Evolutionary conservation across 768 basidiomycete species (phyloP).

Genomic region (Termitomyces sp.): DNA sequence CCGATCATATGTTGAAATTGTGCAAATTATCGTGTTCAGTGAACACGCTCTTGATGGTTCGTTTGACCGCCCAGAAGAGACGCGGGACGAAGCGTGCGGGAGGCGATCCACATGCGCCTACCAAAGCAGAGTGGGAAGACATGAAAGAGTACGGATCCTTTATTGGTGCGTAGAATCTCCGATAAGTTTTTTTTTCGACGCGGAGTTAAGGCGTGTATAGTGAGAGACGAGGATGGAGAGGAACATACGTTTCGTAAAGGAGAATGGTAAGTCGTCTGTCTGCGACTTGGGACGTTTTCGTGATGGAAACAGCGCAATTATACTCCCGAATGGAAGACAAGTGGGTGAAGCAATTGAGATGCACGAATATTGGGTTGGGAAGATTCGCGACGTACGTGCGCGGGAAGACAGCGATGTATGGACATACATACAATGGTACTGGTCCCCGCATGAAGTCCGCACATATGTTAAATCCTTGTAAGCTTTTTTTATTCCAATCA

Average conservation of each 20-base stretch:
- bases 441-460: slow-evolving; percentile 45
- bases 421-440: slow-evolving; percentile 54
- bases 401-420: slow-evolving; percentile 31
- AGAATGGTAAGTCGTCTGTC: slow-evolving; percentile 30
- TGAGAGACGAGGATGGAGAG: slow-evolving; percentile 26
- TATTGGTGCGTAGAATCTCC: slow-evolving; percentile 17
- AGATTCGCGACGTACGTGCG: slow-evolving; percentile 43
- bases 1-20: not conserved
- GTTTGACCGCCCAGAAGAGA: slow-evolving; percentile 11
- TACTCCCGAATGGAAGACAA: slow-evolving; percentile 33
- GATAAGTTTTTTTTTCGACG: not conserved
- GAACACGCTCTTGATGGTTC: not conserved
- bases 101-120: slow-evolving; percentile 13
- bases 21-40: not conserved
- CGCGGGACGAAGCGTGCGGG: not conserved
- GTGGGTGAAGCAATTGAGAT: slow-evolving; percentile 24
- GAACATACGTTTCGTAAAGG: slow-evolving; percentile 26
- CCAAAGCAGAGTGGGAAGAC: slow-evolving; percentile 11
- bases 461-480: not conserved
- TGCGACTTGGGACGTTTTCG: not conserved
- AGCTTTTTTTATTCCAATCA: not conserved
- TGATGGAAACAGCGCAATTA: slow-evolving; percentile 29
- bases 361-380: slow-evolving; percentile 50
- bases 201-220: slow-evolving; percentile 6
- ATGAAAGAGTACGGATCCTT: slow-evolving; percentile 21